A percentile compares a stretch with the other conserved stretches of the same genome.
Conservation (phyloP, 2,329 filamentous ascomycete genomes). For the Cyanodermella asteris region DNA sequence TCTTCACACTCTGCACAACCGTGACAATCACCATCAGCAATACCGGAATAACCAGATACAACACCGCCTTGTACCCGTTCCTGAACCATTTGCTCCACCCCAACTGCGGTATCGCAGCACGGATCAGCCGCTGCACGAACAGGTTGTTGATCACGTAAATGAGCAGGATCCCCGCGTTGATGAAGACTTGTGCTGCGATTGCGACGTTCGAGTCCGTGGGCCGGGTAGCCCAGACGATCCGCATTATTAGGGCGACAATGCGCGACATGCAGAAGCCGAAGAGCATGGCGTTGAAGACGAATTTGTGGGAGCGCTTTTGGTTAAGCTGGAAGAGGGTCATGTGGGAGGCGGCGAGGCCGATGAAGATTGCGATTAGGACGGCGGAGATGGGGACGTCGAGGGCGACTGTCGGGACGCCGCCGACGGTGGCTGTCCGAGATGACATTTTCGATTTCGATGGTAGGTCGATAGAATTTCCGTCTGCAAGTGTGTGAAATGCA, state of each 20-base stretch:
- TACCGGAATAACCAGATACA: constrained; percentile 33
- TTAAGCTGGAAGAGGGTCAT: constrained; percentile 25
- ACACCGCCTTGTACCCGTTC: constrained; percentile 33
- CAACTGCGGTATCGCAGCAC: constrained; percentile 46
- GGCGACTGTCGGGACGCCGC: constrained; percentile 32
- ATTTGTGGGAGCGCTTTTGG: constrained; percentile 21
- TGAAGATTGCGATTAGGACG: constrained; percentile 34
- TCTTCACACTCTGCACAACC: constrained; percentile 45
- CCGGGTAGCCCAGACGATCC: constrained; percentile 32
- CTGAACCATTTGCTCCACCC: constrained; percentile 42
- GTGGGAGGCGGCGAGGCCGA: constrained; percentile 19
- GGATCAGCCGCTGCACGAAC: constrained; percentile 52
- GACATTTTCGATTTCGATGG: too few species aligned
- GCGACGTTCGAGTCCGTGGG: constrained; percentile 23
- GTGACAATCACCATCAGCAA: constrained; percentile 45
- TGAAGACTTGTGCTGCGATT: constrained; percentile 43
- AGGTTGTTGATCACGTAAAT: constrained; percentile 61
- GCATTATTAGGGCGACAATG: constrained; percentile 24
- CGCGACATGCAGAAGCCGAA: constrained; percentile 31
- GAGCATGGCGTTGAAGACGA: constrained; percentile 22
- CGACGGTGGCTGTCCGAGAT: constrained; percentile 31
- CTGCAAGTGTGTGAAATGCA: too few species aligned
- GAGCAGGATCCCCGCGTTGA: constrained; percentile 51
- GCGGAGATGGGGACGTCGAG: constrained; percentile 44
- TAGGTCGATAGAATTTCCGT: too few species aligned